A percentile compares a stretch with the other conserved stretches of the same genome.
Evolutionary conservation across 306 rosid genomes (phyloP).

Genomic region (Lotus japonicus): DNA sequence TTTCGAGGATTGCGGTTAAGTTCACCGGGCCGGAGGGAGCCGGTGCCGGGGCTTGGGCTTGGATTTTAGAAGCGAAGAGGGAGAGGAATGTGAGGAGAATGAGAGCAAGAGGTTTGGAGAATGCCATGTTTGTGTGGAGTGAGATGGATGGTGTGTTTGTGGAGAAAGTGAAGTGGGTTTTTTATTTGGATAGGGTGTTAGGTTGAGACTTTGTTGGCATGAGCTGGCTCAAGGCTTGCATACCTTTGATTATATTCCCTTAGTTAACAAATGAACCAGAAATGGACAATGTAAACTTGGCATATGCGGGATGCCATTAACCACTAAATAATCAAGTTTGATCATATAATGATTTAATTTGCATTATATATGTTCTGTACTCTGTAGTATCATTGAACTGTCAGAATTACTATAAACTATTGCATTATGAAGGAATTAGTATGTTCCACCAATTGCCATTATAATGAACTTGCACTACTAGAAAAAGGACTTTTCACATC

Average conservation of each 20-base stretch:
- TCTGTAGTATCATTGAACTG: background rate
- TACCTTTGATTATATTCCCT: background rate
- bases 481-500: too few species aligned
- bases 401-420: too few species aligned
- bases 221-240: constrained; percentile 49
- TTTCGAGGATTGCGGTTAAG: constrained; percentile 51
- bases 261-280: constrained; percentile 19
- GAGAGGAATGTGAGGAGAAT: constrained; percentile 33
- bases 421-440: too few species aligned
- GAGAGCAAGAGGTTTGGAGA: constrained; percentile 27
- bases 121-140: constrained; percentile 42
- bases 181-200: constrained; percentile 32
- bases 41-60: constrained; percentile 60
- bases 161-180: background rate
- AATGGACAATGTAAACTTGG: constrained; percentile 1
- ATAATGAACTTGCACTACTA: too few species aligned
- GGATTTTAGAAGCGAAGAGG: constrained; percentile 20
- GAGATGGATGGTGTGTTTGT: background rate
- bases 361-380: background rate
- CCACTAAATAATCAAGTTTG: background rate
- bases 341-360: background rate
- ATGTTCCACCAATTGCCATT: too few species aligned
- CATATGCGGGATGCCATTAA: constrained; percentile 19
- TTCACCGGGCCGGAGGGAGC: constrained; percentile 42
- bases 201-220: constrained; percentile 52